A percentile compares a stretch with the other conserved stretches of the same genome.
phyloP scores from a whole-genome alignment of 768 basidiomycete genomes.

The Daedaleopsis nitida region DNA sequence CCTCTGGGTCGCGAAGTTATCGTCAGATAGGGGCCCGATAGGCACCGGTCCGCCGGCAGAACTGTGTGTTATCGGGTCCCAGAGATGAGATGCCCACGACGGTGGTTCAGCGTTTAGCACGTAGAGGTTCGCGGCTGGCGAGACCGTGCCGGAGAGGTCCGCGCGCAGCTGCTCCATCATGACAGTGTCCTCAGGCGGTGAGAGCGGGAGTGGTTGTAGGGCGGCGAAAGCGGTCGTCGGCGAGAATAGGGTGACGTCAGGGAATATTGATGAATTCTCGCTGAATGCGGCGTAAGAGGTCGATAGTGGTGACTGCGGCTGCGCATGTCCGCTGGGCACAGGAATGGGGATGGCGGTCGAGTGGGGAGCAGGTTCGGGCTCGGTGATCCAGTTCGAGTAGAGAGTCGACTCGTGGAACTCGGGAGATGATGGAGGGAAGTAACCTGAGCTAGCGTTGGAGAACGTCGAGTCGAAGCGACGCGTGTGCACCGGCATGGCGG shows the following conservation, averaged over 20 bases:
- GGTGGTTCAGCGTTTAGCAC: slow-evolving; percentile 40
- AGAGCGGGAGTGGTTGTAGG: slow-evolving; percentile 59
- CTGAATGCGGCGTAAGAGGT: slow-evolving; percentile 53
- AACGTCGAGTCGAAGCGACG: slow-evolving; percentile 29
- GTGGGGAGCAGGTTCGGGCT: slow-evolving; percentile 46
- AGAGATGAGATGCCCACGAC: slow-evolving; percentile 68
- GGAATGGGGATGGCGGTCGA: slow-evolving; percentile 63
- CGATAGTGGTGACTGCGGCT: slow-evolving; percentile 31
- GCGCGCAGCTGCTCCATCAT: slow-evolving; percentile 26
- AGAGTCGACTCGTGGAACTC: slow-evolving; percentile 45
- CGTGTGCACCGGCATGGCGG: slow-evolving; percentile 35
- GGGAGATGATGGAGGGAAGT: slow-evolving; percentile 34
- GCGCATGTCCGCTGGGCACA: slow-evolving; percentile 42
- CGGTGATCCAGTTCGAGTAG: slow-evolving; percentile 64
- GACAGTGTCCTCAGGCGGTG: slow-evolving; percentile 41
- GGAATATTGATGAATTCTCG: slow-evolving; percentile 44
- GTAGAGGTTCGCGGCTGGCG: slow-evolving; percentile 58
- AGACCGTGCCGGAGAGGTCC: slow-evolving; percentile 44
- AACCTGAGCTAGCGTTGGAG: slow-evolving; percentile 30
- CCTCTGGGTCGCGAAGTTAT: slow-evolving; percentile 43
- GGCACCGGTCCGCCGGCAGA: slow-evolving; percentile 39
- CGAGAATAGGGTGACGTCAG: slow-evolving; percentile 55
- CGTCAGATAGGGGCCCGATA: slow-evolving; percentile 34
- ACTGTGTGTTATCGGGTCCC: slow-evolving; percentile 50
- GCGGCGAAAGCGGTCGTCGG: slow-evolving; percentile 59